Evolutionary conservation across 352 stramenopile species (phyloP), one percentile per base, ranked within the genome.

Genomic region (Phytophthora agathidicida): DNA sequence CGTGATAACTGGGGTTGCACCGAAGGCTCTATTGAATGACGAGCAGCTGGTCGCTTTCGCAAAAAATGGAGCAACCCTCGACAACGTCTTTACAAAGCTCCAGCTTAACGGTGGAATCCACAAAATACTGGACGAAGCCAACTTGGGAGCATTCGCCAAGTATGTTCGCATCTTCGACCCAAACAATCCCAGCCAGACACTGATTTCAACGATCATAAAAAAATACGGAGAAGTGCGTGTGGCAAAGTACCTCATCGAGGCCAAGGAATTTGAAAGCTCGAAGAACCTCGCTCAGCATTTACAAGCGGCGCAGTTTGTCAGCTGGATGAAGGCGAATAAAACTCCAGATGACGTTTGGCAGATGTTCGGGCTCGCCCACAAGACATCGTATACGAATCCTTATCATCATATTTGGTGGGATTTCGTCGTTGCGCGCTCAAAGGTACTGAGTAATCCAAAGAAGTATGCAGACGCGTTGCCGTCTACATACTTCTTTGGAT

Each of bases 31-130:
- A 22, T 19, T 30, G 31, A 36, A 7, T 44, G 24, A 55, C 33
- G 7, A 42, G 6, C 24, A 32, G 3, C 7, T 32, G 7, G 7
- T 31, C 26, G 7, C 14, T 7, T 10, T 57, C 17, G 35, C 32
- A 14, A 39, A 11, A 8, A 19, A 31, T 4, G 9, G 23, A 14
- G 24, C 20, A 23, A 13, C 36, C 6, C 9, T 24, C 2, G 10
- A 36, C 17, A 4, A 45, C 7, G 33, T 38, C 10, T 46, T 56
- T 16, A 45, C 22, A 8, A 37, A 23, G 17, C 47, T 56, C 16
- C 26, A 35, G 35, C 47, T 56, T 23, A 24, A 56, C 47, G 4
- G 16, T 13, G 24, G 47, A 16, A n/a, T 56, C 16, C 2, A 37
- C 13, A 22, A 14, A 6, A 26, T 43, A 6, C 11, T 56, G 1